Conservation (phyloP, 1,139 yeast genomes). For the Blastobotrys capitulatus region DNA sequence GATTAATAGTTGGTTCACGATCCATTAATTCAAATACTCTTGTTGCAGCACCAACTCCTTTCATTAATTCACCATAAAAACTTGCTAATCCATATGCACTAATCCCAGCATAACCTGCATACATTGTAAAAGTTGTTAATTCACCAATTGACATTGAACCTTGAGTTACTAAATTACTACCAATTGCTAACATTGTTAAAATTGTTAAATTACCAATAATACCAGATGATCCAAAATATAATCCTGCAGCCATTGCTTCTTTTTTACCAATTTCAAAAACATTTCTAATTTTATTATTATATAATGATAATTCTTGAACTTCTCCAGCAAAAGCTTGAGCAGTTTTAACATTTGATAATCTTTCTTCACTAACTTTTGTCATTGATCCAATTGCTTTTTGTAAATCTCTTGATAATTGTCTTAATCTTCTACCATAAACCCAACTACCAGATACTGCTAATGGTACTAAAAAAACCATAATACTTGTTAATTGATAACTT, state of each 20-base stretch:
- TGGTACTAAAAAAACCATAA: conserved; percentile 75
- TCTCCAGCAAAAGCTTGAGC: conserved; percentile 90
- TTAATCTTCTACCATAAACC: conserved; percentile 71
- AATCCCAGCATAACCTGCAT: conserved; percentile 87
- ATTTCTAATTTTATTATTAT: conserved; percentile 64
- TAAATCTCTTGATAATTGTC: conserved; percentile 65
- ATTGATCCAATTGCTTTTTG: conserved; percentile 84
- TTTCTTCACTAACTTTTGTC: conserved; percentile 89
- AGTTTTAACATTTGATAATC: conserved; percentile 77
- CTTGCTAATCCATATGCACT: conserved; percentile 87
- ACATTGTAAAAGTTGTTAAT: conserved; percentile 86
- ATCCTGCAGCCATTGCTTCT: conserved; percentile 63
- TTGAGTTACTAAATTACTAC: conserved; percentile 67
- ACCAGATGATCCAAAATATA: conserved; percentile 73
- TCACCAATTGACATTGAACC: conserved; percentile 82
- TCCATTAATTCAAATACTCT: conserved; percentile 84
- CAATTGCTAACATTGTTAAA: conserved; percentile 68
- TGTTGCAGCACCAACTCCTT: conserved; percentile 95
- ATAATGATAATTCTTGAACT: conserved; percentile 53
- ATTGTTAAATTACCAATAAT: conserved; percentile 78
- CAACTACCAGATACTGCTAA: conserved; percentile 73
- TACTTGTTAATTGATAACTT: conserved; percentile 70
- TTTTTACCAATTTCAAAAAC: conserved; percentile 70
- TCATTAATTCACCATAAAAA: conserved; percentile 90
- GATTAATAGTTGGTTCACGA: conserved; percentile 60